Base-by-base conservation (phyloP, 2,329 filamentous ascomycete genomes). In the Kalmusia sp. region DNA sequence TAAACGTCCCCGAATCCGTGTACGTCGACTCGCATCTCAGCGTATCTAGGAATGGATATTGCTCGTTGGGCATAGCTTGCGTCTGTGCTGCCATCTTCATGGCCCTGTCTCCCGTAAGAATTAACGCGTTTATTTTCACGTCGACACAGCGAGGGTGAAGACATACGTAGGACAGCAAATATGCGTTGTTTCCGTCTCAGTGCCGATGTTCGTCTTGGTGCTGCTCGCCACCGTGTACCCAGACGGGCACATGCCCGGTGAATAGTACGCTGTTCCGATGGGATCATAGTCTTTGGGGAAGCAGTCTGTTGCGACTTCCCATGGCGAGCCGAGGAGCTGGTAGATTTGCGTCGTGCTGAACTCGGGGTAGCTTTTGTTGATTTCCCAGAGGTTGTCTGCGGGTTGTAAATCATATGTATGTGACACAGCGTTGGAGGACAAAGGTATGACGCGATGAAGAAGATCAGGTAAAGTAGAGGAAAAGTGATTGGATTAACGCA, bases 121-220 rank as follows among this genome's bases (percentile, higher is more conserved):
- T n/a, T n/a, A n/a, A n/a, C n/a, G n/a, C n/a, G n/a, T n/a, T n/a
- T n/a, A n/a, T n/a, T n/a, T 9, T 15, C 15, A 9, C 11, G 19
- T 25, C 25, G 5, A 12, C 7, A 22, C 25, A 12, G 34, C 21
- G 22, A 21, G 22, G 12, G 6, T 6, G 21, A 14, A 6, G 15
- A 41, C 46, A 6, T 49, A 49, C 40, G 40, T 38, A 25, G 49
- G 49, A 45, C 49, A 51, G 31, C 49, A 51, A 12, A 46, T 28
- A 6, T 51, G 39, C 40, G 24, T 38, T 6, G 49, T 51, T 25
- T 51, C 49, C 14, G 49, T 51, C 24, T 39, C 7, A 15, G 15
- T 30, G 3, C 31, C 49, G 22, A 27, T 27, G 7, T 22, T 34
- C 9, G 41, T 24, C 40, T 38, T 31, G 7, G 24, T n/a, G 15